These are phyloP conservation scores for Isabelozyma heimii DNA, from an alignment of 805 yeast species.

Conservation along the genomic window DNA sequence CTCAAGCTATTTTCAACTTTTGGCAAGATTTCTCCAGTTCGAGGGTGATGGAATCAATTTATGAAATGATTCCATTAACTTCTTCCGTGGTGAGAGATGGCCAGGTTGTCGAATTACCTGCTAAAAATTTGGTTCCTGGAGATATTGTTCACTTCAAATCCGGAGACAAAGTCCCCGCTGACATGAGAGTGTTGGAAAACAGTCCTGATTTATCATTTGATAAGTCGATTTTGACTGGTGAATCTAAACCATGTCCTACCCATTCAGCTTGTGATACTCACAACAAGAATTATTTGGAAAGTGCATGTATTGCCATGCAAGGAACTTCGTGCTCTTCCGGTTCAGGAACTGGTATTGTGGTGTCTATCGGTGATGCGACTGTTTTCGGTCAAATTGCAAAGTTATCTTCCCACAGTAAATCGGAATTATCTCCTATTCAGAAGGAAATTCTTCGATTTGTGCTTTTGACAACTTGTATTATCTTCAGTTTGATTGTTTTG, in stretches of 20 bases:
- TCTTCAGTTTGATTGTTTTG: constrained; percentile 25
- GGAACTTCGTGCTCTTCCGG: constrained; percentile 46
- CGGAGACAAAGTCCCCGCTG: constrained; percentile 48
- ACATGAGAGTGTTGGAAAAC: constrained; percentile 37
- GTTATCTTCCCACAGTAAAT: constrained; percentile 36
- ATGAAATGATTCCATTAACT: constrained; percentile 40
- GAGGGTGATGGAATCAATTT: constrained; percentile 47
- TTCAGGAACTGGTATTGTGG: constrained; percentile 42
- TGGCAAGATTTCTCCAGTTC: constrained; percentile 48
- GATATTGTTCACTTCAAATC: constrained; percentile 36
- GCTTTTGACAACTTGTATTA: constrained; percentile 16
- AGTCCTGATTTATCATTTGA: constrained; percentile 43
- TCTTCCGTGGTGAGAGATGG: constrained; percentile 37
- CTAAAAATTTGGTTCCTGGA: constrained; percentile 43
- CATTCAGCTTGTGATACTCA: constrained; percentile 19
- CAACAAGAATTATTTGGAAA: constrained; percentile 41
- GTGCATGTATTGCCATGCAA: constrained; percentile 43
- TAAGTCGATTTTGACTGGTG: constrained; percentile 49
- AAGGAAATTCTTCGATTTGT: constrained; percentile 39
- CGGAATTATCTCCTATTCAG: constrained; percentile 41
- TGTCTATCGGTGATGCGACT: constrained; percentile 43
- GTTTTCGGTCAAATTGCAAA: constrained; percentile 47
- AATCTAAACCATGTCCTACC: constrained; percentile 40
- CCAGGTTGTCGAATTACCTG: constrained; percentile 17
- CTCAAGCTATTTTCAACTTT: constrained; percentile 45